These are phyloP conservation scores for Sugiyamaella novakii DNA, from an alignment of 1,139 yeast genomes.

Conservation along the genomic window DNA sequence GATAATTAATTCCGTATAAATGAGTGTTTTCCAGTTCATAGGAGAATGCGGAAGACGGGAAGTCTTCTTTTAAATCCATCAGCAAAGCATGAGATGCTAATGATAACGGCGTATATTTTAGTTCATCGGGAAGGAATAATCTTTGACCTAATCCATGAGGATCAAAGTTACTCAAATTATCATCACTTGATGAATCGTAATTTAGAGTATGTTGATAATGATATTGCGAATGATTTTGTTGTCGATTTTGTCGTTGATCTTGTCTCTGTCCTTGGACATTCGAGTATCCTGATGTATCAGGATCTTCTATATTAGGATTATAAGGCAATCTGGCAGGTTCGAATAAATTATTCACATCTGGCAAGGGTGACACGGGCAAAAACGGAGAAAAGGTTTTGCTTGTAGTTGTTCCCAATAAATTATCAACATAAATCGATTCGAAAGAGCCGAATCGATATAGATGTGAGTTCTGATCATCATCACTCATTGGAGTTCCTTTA, in stretches of 20 bases:
- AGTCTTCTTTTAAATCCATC: constrained; percentile 7
- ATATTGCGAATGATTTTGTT: not conserved
- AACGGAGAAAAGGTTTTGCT: constrained; percentile 1
- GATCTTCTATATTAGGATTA: not conserved
- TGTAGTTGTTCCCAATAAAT: constrained; percentile 4
- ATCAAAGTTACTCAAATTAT: not conserved
- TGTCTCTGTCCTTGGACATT: constrained; percentile 1
- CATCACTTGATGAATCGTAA: constrained; percentile 11
- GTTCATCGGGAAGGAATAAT: constrained; percentile 17
- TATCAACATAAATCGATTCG: constrained; percentile 17
- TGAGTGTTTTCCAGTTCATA: constrained; percentile 17
- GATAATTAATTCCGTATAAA: constrained; percentile 24
- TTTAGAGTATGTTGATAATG: not conserved
- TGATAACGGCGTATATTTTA: constrained; percentile 2
- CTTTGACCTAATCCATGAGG: constrained; percentile 6
- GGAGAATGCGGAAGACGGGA: constrained; percentile 9
- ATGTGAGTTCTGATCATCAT: constrained; percentile 1
- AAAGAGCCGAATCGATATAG: constrained; percentile 5
- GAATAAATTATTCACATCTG: not conserved
- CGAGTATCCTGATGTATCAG: not conserved
- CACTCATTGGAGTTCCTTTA: constrained; percentile 7
- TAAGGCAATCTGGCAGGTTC: constrained; percentile 13
- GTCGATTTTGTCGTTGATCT: not conserved
- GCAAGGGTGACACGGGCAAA: constrained; percentile 2
- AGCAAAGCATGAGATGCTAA: constrained; percentile 10